Base-by-base conservation (phyloP, 192 early-diverging fungal genomes). In the Fimicolochytrium jonesii region DNA sequence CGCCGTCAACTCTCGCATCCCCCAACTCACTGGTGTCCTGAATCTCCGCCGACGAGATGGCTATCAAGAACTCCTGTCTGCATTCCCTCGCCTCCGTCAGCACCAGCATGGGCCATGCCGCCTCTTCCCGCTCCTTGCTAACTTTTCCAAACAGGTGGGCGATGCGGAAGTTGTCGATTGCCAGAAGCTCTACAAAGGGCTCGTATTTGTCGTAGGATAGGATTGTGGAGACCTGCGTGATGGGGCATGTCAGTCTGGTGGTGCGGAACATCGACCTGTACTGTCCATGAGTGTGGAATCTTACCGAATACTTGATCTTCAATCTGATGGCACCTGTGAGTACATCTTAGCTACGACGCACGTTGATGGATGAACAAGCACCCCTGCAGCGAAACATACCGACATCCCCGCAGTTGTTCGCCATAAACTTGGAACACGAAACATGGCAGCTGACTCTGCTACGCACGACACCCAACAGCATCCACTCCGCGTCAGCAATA, bases 81-180 rank as follows among this genome's bases (percentile, higher is more conserved):
- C 42, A 0, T 6, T 30, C 34, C 0, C 49, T 45, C 1, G 64
- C 54, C 34, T 56, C 64, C 53, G 58, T 57, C n/a, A 66, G 44
- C 22, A 31, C 58, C 13, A 57, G 56, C 20, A 57, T 25, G 17
- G 64, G 54, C 60, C 52, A 41, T n/a, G 59, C 67, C 28, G 59
- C 67, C 9, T 69, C 67, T 26, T 69, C 67, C 4, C 67, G 37
- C 23, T 69, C 67, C 33, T 61, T 53, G 51, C 59, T 62, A 51
- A 69, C 59, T 56, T 62, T 61, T 20, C 67, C 67, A 41, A 69
- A 50, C 11, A 69, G 25, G 35, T 57, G 43, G 10, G 46, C 29
- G 4, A 69, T 3, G 7, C 44, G 52, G 33, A 49, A 69, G 6
- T 48, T 23, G 18, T 69, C 53, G n/a, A 49, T 18, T 17, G 10